Evolutionary conservation across 208 protist genomes (phyloP).

Genomic region (Trypanosoma platydactyli): DNA sequence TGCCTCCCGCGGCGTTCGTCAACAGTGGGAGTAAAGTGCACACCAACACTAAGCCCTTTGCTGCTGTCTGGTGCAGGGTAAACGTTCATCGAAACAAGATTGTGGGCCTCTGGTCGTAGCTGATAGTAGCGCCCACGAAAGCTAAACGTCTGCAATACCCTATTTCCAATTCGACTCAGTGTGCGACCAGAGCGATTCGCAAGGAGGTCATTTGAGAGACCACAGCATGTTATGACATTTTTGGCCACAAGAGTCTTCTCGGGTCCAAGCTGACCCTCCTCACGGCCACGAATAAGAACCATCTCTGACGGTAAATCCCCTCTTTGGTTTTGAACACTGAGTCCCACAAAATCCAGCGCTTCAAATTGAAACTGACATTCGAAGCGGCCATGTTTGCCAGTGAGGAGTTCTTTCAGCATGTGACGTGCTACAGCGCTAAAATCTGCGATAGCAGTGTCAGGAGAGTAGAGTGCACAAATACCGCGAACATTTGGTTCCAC

Average conservation of each 20-base stretch:
- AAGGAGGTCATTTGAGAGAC: conserved; percentile 75
- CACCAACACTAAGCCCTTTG: conserved; percentile 71
- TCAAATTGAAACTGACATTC: conserved; percentile 63
- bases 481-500: conserved; percentile 76
- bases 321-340: conserved; percentile 26
- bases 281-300: conserved; percentile 78
- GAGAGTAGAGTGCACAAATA: conserved; percentile 80
- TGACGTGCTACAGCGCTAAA: conserved; percentile 72
- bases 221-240: conserved; percentile 86
- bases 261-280: conserved; percentile 68
- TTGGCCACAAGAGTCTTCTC: conserved; percentile 67
- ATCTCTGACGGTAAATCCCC: conserved; percentile 37
- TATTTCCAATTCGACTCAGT: conserved; percentile 47
- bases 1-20: conserved; percentile 69
- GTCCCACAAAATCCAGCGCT: conserved; percentile 73
- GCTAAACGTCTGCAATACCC: conserved; percentile 68
- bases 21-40: conserved; percentile 87
- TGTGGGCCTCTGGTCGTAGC: conserved; percentile 48
- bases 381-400: conserved; percentile 42
- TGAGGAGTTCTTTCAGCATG: conserved; percentile 64
- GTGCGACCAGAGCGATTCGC: conserved; percentile 55
- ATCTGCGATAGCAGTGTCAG: conserved; percentile 85
- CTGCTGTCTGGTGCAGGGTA: conserved; percentile 65
- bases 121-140: conserved; percentile 88
- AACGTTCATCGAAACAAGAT: conserved; percentile 72